Conservation (phyloP, 495 filamentous ascomycete species). For the Penicillium waksmanii region DNA sequence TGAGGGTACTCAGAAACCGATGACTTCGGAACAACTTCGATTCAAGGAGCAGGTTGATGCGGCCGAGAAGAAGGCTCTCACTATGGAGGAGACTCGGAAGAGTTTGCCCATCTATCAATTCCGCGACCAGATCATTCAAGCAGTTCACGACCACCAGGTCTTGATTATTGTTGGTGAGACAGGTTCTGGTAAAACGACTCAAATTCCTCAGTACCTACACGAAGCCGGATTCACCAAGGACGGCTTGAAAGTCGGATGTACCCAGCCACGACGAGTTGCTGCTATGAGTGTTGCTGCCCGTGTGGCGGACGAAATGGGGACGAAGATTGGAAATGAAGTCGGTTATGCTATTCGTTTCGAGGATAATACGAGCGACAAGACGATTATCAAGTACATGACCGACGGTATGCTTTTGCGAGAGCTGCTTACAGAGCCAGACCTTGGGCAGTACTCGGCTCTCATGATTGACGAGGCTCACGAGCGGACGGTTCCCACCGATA, state of each 20-base stretch:
- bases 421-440: constrained; percentile 85
- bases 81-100: constrained; percentile 91
- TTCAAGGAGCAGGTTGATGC: constrained; percentile 80
- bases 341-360: constrained; percentile 97
- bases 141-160: constrained; percentile 77
- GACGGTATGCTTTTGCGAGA: constrained; percentile 96
- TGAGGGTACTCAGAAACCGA: constrained; percentile 65
- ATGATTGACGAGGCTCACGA: constrained; percentile 99
- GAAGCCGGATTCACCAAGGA: constrained; percentile 86
- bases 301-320: constrained; percentile 93
- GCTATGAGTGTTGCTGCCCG: constrained; percentile 95
- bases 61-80: constrained; percentile 80
- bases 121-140: constrained; percentile 73
- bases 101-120: constrained; percentile 89
- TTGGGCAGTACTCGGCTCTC: constrained; percentile 82
- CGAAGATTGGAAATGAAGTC: constrained; percentile 88
- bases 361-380: constrained; percentile 91
- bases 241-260: constrained; percentile 58
- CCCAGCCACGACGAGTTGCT: constrained; percentile 91
- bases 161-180: constrained; percentile 88
- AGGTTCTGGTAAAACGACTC: constrained; percentile 87
- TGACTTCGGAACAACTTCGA: constrained; percentile 78
- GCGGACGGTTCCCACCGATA: constrained; percentile 87
- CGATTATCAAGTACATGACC: constrained; percentile 95
- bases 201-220: constrained; percentile 86